Evolutionary conservation across 1,284 basidiomycete species (phyloP).

Genomic region (Moesziomyces globuligerus): DNA sequence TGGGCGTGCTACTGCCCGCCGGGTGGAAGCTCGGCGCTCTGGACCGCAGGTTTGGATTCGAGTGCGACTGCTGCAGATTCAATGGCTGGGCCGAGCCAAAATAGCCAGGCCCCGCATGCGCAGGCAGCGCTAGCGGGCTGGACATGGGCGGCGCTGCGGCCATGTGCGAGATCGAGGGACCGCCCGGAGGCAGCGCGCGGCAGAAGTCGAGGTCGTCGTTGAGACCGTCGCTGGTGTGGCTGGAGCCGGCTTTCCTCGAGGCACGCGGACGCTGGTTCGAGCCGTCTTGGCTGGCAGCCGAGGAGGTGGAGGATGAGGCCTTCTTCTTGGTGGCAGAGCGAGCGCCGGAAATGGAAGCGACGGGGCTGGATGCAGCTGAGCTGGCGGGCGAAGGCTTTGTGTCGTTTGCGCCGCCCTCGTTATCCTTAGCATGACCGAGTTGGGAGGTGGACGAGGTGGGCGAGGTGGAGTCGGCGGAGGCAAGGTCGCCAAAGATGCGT

Average conservation of each 20-base stretch:
- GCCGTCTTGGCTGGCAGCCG: conserved; percentile 10
- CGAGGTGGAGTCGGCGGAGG: conserved; percentile 9
- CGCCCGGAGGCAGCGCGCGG: conserved; percentile 16
- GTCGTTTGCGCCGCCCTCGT: background rate
- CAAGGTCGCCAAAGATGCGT: conserved; percentile 53
- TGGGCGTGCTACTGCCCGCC: conserved; percentile 23
- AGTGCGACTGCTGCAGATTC: conserved; percentile 36
- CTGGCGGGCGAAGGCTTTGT: conserved; percentile 12
- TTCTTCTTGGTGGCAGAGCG: conserved; percentile 12
- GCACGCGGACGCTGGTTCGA: conserved; percentile 9
- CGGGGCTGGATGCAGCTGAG: conserved; percentile 26
- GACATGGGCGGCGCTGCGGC: conserved; percentile 14
- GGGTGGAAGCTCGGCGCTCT: conserved; percentile 37
- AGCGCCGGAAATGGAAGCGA: conserved; percentile 14
- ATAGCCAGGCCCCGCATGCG: conserved; percentile 14
- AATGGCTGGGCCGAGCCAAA: conserved; percentile 6
- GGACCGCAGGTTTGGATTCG: conserved; percentile 36
- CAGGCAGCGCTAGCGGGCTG: conserved; percentile 23
- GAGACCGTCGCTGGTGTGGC: background rate
- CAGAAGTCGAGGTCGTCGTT: conserved; percentile 40
- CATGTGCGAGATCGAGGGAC: conserved; percentile 1
- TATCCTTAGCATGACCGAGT: conserved; percentile 9
- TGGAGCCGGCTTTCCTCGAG: conserved; percentile 2
- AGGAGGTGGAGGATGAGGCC: conserved; percentile 15
- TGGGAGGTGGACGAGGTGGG: conserved; percentile 19